phyloP scores from a whole-genome alignment of 441 rosid species.

The Syzygium malaccense region DNA sequence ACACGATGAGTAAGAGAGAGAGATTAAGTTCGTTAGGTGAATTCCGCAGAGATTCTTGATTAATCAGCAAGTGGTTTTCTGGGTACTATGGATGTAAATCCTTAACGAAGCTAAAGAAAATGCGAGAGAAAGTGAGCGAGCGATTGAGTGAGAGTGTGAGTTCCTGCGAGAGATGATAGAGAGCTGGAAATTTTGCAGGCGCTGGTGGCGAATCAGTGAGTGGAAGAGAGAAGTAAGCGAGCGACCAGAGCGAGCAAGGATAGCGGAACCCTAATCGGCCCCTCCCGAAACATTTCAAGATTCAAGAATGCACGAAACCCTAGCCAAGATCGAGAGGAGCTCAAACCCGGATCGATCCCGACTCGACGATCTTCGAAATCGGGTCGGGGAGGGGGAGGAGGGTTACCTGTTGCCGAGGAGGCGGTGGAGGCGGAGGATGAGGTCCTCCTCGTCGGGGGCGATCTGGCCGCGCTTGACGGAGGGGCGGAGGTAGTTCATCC shows the following conservation, averaged over 20 bases:
- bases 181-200: neutral
- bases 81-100: neutral
- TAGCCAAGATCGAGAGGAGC: neutral
- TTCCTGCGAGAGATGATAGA: neutral
- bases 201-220: neutral
- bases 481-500: conserved; percentile 82
- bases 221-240: neutral
- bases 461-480: conserved; percentile 64
- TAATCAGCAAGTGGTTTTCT: neutral
- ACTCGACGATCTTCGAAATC: neutral
- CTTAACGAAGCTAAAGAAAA: neutral
- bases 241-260: neutral
- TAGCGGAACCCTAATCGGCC: neutral
- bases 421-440: conserved; percentile 78
- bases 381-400: neutral
- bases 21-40: neutral
- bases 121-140: neutral
- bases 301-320: conserved; percentile 6
- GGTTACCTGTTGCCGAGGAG: conserved; percentile 63
- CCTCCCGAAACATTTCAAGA: neutral
- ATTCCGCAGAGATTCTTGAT: neutral
- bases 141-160: neutral
- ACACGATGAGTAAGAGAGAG: neutral
- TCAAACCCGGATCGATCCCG: neutral
- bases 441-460: conserved; percentile 76